A percentile compares a stretch with the other conserved stretches of the same genome.
Evolutionary conservation across 2,329 filamentous ascomycete species (phyloP).

Genomic region (Biscogniauxia marginata): DNA sequence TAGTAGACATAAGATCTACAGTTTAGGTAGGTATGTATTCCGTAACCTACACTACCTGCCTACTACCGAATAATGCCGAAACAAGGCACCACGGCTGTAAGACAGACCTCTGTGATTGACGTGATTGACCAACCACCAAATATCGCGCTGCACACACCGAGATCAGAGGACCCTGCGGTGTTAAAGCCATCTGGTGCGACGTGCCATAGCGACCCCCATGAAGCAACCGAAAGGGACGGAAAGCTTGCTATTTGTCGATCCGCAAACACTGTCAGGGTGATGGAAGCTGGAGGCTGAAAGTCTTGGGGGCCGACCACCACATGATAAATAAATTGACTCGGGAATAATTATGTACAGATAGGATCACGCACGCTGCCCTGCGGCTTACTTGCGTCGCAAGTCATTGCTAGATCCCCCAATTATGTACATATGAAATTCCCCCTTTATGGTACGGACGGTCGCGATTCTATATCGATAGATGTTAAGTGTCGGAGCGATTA

Average conservation of each 20-base stretch:
- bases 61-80: neutral
- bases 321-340: constrained; percentile 10
- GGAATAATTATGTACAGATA: constrained; percentile 4
- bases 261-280: constrained; percentile 8
- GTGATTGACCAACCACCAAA: constrained; percentile 11
- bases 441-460: neutral
- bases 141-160: constrained; percentile 13
- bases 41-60: too few species aligned
- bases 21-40: too few species aligned
- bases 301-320: constrained; percentile 4
- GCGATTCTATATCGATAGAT: neutral
- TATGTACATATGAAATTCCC: neutral
- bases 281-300: constrained; percentile 15
- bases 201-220: constrained; percentile 11
- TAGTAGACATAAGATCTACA: neutral
- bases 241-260: constrained; percentile 3
- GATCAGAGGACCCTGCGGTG: constrained; percentile 6
- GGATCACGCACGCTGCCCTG: constrained; percentile 2
- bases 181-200: constrained; percentile 11
- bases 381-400: neutral
- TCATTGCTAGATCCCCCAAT: neutral
- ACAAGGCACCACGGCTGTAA: constrained; percentile 2
- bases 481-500: neutral
- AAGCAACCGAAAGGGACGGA: constrained; percentile 6
- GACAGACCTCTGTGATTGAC: constrained; percentile 1